phyloP scores from a whole-genome alignment of 2,329 filamentous ascomycete genomes.

The Macrophomina phaseolina region DNA sequence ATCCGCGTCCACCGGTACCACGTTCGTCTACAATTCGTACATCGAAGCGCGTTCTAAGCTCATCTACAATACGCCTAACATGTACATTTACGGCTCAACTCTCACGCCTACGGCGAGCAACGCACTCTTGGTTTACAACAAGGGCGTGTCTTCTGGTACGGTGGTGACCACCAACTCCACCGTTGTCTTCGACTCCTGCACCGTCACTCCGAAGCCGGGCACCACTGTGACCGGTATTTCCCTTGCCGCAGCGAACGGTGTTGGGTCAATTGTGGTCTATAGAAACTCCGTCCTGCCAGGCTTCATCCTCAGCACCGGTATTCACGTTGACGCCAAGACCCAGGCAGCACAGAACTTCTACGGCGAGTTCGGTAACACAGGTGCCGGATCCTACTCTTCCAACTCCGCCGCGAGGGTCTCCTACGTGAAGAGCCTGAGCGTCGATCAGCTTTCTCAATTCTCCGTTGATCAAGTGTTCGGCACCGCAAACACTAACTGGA shows the following conservation, averaged over 20 bases:
- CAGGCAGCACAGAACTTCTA: conserved; percentile 40
- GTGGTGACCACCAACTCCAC: conserved; percentile 44
- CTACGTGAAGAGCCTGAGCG: conserved; percentile 44
- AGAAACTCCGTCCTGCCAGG: conserved; percentile 47
- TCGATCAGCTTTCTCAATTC: conserved; percentile 43
- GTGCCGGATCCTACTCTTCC: conserved; percentile 48
- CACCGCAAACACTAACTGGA: conserved; percentile 43
- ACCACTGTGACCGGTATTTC: conserved; percentile 49
- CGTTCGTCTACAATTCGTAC: conserved; percentile 53
- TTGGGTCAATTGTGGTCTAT: conserved; percentile 49
- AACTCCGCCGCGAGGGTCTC: conserved; percentile 43
- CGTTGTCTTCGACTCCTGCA: conserved; percentile 49
- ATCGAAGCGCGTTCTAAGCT: conserved; percentile 52
- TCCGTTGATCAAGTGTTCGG: conserved; percentile 45
- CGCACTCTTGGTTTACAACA: conserved; percentile 48
- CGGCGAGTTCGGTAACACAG: conserved; percentile 50
- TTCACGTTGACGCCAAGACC: conserved; percentile 36
- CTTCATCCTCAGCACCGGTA: conserved; percentile 47
- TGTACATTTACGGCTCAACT: conserved; percentile 53
- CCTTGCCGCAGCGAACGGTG: conserved; percentile 50
- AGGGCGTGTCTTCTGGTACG: conserved; percentile 37
- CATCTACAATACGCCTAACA: conserved; percentile 48
- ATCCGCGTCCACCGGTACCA: conserved; percentile 40
- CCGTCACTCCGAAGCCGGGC: conserved; percentile 40
- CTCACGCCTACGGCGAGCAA: conserved; percentile 47